Evolutionary conservation across 1,139 yeast species (phyloP).

Genomic region (Scheffersomyces titani): DNA sequence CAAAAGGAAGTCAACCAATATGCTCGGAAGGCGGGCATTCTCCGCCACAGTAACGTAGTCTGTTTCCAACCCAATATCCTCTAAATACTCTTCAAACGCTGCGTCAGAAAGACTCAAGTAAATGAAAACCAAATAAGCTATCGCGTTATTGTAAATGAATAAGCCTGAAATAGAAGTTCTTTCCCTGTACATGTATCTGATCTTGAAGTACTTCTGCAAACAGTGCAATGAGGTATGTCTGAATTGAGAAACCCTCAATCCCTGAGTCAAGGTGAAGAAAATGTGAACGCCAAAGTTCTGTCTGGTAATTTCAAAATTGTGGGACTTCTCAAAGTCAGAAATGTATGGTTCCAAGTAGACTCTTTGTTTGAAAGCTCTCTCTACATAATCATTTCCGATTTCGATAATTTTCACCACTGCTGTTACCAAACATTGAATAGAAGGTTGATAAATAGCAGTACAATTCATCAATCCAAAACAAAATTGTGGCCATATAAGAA

Average conservation of each 20-base stretch:
- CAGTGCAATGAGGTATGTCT: slow-evolving; percentile 57
- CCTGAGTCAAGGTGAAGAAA: slow-evolving; percentile 56
- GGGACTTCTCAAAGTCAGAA: slow-evolving; percentile 46
- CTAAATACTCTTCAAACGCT: slow-evolving; percentile 47
- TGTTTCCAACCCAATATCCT: slow-evolving; percentile 44
- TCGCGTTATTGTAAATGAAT: slow-evolving; percentile 19
- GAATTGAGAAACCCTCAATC: slow-evolving; percentile 63
- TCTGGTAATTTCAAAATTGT: slow-evolving; percentile 40
- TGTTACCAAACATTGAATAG: slow-evolving; percentile 42
- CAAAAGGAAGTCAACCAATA: slow-evolving; percentile 51
- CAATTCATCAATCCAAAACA: slow-evolving; percentile 37
- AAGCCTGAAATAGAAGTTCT: slow-evolving; percentile 6
- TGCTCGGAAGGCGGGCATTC: slow-evolving; percentile 45
- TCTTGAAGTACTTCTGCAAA: slow-evolving; percentile 50
- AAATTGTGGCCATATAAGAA: slow-evolving; percentile 66
- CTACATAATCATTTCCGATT: slow-evolving; percentile 23
- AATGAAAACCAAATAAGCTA: slow-evolving; percentile 55
- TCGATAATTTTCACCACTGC: slow-evolving; percentile 28
- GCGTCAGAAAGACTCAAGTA: slow-evolving; percentile 52
- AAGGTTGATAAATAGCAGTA: slow-evolving; percentile 53
- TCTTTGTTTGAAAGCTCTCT: slow-evolving; percentile 40
- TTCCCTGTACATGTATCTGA: slow-evolving; percentile 36
- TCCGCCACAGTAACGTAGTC: slow-evolving; percentile 30
- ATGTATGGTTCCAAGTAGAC: slow-evolving; percentile 43
- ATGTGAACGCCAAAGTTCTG: slow-evolving; percentile 60